A percentile compares a stretch with the other conserved stretches of the same genome.
phyloP scores from a whole-genome alignment of 75 land plant species.

The Ceratopteris richardii region DNA sequence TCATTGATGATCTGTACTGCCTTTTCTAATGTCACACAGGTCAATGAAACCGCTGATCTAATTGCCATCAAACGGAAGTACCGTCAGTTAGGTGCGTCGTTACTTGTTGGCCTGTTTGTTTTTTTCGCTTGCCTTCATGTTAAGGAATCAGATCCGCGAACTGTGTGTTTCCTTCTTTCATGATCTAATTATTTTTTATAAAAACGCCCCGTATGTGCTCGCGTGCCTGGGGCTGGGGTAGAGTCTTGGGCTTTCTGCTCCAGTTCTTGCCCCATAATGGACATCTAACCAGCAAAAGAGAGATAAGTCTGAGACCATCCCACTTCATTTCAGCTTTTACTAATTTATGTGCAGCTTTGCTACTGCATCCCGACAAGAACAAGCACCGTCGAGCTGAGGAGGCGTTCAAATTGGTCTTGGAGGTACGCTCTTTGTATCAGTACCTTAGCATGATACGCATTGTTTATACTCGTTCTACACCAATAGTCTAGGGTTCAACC shows the following conservation, averaged over 20 bases:
- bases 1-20: neutral
- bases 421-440: constrained; percentile 44
- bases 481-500: too few relatives aligned
- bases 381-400: constrained; percentile 60
- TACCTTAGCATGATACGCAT: too few relatives aligned
- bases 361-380: constrained; percentile 88
- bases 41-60: constrained; percentile 44
- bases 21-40: constrained; percentile 22
- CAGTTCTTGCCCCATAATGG: neutral
- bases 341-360: constrained; percentile 53
- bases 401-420: constrained; percentile 78
- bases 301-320: neutral
- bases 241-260: neutral
- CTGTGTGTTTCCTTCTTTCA: neutral
- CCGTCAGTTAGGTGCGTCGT: constrained; percentile 55
- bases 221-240: too few relatives aligned
- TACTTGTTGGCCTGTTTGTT: neutral
- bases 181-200: too few relatives aligned
- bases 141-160: neutral
- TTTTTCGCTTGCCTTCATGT: neutral
- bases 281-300: too few relatives aligned
- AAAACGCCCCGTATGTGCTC: too few relatives aligned
- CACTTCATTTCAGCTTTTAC: constrained; percentile 1
- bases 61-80: constrained; percentile 49
- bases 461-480: too few relatives aligned